These are phyloP conservation scores for Wickerhamiella bombiphila DNA, from an alignment of 805 yeast genomes.

Conservation along the genomic window DNA sequence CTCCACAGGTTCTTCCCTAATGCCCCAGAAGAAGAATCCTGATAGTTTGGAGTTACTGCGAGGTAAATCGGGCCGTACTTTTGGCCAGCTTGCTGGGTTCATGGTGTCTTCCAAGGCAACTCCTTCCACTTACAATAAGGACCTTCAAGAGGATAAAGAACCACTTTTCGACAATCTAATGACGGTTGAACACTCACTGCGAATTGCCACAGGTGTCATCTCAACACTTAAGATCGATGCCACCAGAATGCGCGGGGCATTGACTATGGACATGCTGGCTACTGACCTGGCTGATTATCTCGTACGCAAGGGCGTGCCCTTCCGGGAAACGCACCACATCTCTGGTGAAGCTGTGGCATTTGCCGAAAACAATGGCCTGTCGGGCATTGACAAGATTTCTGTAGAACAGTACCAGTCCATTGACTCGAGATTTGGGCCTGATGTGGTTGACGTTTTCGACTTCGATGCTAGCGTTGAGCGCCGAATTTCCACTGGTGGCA, in stretches of 20 bases:
- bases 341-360: conserved; percentile 92
- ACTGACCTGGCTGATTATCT: conserved; percentile 96
- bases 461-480: conserved; percentile 92
- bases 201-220: conserved; percentile 91
- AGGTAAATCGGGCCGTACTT: conserved; percentile 95
- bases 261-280: conserved; percentile 98
- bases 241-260: conserved; percentile 68
- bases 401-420: conserved; percentile 65
- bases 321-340: conserved; percentile 97
- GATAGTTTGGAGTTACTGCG: conserved; percentile 89
- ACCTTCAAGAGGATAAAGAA: conserved; percentile 98
- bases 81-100: conserved; percentile 90
- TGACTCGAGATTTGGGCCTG: conserved; percentile 65
- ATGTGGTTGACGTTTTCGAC: conserved; percentile 73
- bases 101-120: conserved; percentile 93
- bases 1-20: conserved; percentile 93
- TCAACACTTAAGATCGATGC: conserved; percentile 67
- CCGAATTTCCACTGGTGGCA: conserved; percentile 94
- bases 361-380: conserved; percentile 63
- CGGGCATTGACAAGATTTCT: conserved; percentile 77
- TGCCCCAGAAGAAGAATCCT: conserved; percentile 99
- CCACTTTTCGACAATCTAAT: conserved; percentile 85
- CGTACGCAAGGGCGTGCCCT: conserved; percentile 96
- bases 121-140: conserved; percentile 96
- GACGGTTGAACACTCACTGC: conserved; percentile 85